phyloP scores from a whole-genome alignment of 306 rosid genomes.

The Sophora flavescens region DNA sequence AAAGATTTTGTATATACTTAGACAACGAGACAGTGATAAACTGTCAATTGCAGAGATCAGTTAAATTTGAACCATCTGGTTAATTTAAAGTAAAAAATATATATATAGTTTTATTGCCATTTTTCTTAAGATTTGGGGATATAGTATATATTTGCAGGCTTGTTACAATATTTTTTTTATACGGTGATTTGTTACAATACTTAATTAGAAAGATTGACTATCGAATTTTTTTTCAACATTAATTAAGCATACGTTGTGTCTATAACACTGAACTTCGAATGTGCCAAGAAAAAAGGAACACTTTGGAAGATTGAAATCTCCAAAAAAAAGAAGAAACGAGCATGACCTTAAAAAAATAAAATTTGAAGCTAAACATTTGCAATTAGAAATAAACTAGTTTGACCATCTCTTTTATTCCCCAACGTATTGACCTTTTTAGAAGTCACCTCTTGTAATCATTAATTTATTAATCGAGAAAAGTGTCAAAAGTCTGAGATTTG shows the following conservation, averaged over 20 bases:
- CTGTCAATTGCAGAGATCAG: neutral
- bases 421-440: neutral
- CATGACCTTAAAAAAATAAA: neutral
- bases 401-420: neutral
- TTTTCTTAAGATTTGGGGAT: neutral
- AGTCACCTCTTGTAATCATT: neutral
- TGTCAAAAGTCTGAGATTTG: neutral
- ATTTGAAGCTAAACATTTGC: neutral
- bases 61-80: neutral
- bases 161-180: neutral
- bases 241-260: neutral
- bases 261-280: neutral
- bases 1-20: neutral
- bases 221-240: neutral
- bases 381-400: constrained; percentile 7
- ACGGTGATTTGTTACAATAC: neutral
- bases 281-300: neutral
- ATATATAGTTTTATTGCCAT: neutral
- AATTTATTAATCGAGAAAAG: neutral
- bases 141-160: neutral
- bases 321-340: neutral
- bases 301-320: neutral
- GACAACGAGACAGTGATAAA: too few relatives aligned
- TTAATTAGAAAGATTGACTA: neutral
- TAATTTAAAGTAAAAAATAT: too few relatives aligned